These are phyloP conservation scores for Nakazawaea laoshanensis DNA, from an alignment of 805 yeast species.

Conservation along the genomic window DNA sequence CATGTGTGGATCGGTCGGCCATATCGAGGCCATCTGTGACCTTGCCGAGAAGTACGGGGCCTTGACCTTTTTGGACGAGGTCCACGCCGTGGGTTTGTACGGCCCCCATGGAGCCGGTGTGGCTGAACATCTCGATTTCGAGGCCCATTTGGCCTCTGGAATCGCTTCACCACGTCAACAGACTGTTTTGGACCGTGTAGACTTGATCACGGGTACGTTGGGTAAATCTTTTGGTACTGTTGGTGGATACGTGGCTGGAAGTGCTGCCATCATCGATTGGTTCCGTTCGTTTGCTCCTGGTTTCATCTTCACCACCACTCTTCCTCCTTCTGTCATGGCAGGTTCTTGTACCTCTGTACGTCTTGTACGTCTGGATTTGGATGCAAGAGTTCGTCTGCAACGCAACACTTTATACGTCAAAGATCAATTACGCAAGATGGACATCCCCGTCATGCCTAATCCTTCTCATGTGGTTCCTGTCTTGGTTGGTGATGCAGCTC, in stretches of 20 bases:
- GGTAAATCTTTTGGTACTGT: slow-evolving; percentile 97
- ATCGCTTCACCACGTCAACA: slow-evolving; percentile 39
- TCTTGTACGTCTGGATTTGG: slow-evolving; percentile 68
- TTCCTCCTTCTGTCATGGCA: slow-evolving; percentile 98
- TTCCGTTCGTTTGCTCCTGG: slow-evolving; percentile 95
- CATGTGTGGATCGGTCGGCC: slow-evolving; percentile 97
- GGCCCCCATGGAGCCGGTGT: slow-evolving; percentile 99
- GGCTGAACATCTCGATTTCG: slow-evolving; percentile 92
- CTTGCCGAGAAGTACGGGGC: slow-evolving; percentile 98
- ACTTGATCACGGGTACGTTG: slow-evolving; percentile 94
- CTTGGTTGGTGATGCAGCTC: slow-evolving; percentile 87
- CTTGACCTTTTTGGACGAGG: slow-evolving; percentile 93
- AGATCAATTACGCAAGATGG: slow-evolving; percentile 52
- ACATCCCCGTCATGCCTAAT: slow-evolving; percentile 94
- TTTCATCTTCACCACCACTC: slow-evolving; percentile 90
- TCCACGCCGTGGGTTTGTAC: slow-evolving; percentile 97
- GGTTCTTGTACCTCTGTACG: slow-evolving; percentile 87
- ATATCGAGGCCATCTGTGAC: slow-evolving; percentile 86
- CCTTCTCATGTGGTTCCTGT: slow-evolving; percentile 97
- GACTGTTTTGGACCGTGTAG: slow-evolving; percentile 83
- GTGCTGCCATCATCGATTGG: slow-evolving; percentile 82
- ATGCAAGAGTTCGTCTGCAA: slow-evolving; percentile 80
- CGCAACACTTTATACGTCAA: slow-evolving; percentile 80
- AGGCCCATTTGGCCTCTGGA: slow-evolving; percentile 66
- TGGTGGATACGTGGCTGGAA: slow-evolving; percentile 96